Evolutionary conservation across 2,329 filamentous ascomycete species (phyloP).

Genomic region (Diaporthe sp.): DNA sequence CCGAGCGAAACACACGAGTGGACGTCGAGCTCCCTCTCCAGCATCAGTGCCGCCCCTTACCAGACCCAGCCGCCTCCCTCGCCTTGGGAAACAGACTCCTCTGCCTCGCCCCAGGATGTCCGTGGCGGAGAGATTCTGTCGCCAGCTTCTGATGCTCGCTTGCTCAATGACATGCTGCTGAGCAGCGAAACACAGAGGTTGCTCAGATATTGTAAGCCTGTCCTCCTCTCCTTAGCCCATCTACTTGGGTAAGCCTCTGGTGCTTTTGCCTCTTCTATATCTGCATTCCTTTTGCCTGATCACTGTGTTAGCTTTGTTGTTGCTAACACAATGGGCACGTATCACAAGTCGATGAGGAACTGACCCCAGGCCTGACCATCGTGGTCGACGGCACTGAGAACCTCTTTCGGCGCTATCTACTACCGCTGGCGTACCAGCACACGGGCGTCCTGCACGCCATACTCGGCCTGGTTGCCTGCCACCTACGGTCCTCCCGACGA

Average conservation of each 20-base stretch:
- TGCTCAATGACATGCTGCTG: constrained; percentile 2
- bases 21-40: not conserved
- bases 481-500: constrained; percentile 44
- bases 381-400: not conserved
- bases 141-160: not conserved
- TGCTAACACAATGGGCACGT: not conserved
- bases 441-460: constrained; percentile 48
- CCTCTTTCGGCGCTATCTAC: not conserved
- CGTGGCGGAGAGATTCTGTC: not conserved
- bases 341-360: not conserved
- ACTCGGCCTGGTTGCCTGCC: constrained; percentile 47
- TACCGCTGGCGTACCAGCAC: constrained; percentile 33
- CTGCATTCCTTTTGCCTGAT: not conserved
- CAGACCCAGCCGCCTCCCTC: not conserved
- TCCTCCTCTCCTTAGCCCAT: not conserved
- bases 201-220: not conserved
- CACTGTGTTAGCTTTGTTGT: not conserved
- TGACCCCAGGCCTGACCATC: not conserved
- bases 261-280: no score
- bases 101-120: not conserved
- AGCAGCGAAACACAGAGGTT: not conserved
- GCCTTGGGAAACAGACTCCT: not conserved
- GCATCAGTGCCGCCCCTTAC: not conserved
- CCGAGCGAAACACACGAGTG: not conserved
- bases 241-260: not conserved